Conservation (phyloP, 78 protist genomes). For the Speleostelium caveatum region DNA sequence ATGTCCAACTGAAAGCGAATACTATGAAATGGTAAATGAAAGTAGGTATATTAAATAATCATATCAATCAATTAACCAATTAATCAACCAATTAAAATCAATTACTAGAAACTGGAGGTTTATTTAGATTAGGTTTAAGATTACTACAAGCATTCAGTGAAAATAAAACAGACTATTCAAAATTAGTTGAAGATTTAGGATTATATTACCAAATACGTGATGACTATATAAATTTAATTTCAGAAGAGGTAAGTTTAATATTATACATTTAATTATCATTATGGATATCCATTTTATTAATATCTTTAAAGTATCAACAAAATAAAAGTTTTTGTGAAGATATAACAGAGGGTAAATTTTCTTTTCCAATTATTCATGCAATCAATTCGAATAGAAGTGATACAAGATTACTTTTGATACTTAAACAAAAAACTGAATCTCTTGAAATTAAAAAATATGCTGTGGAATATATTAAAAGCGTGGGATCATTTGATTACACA, state of each 20-base stretch:
- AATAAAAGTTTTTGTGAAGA: slow-evolving; percentile 83
- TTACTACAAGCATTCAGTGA: slow-evolving; percentile 81
- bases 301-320: slow-evolving; percentile 42
- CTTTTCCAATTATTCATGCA: slow-evolving; percentile 91
- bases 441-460: slow-evolving; percentile 79
- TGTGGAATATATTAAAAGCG: slow-evolving; percentile 44
- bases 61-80: not conserved
- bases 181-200: slow-evolving; percentile 88
- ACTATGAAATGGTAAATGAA: slow-evolving; percentile 85
- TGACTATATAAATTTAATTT: slow-evolving; percentile 93
- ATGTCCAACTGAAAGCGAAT: slow-evolving; percentile 92
- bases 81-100: not conserved
- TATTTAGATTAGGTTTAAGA: slow-evolving; percentile 89
- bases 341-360: slow-evolving; percentile 96
- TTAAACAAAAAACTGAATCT: slow-evolving; percentile 83
- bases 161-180: slow-evolving; percentile 75
- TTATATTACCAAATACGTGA: slow-evolving; percentile 94
- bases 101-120: slow-evolving; percentile 90
- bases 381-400: slow-evolving; percentile 54
- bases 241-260: slow-evolving; percentile 56
- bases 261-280: not conserved
- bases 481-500: slow-evolving; percentile 84
- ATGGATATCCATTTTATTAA: not conserved
- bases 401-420: slow-evolving; percentile 66
- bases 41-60: slow-evolving; percentile 36